Evolutionary conservation across 1,139 yeast genomes (phyloP).

Genomic region (Diutina rugosa): DNA sequence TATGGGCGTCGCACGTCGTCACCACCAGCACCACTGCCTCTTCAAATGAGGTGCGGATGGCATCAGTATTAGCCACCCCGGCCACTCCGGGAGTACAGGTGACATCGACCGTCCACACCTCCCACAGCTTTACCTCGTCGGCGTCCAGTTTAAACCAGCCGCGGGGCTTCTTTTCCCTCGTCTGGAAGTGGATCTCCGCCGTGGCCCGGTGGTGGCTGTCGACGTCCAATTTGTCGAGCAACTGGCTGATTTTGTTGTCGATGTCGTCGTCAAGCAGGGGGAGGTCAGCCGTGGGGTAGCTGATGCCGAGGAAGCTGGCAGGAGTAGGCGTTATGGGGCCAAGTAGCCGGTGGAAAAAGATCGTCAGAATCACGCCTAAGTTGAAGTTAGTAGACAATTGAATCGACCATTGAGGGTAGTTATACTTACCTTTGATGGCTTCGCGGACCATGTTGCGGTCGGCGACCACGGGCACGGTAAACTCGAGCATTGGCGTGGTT

Average conservation of each 20-base stretch:
- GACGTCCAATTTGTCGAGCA: conserved; percentile 13
- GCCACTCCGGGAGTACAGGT: conserved; percentile 18
- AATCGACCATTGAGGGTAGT: neutral
- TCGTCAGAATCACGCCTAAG: conserved; percentile 48
- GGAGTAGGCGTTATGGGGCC: conserved; percentile 51
- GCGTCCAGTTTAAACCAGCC: conserved; percentile 31
- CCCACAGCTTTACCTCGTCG: conserved; percentile 21
- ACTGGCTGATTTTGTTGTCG: conserved; percentile 24
- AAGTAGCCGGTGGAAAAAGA: conserved; percentile 58
- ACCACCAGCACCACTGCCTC: conserved; percentile 33
- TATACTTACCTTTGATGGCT: conserved; percentile 28
- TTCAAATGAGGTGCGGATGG: conserved; percentile 25
- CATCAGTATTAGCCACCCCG: conserved; percentile 2
- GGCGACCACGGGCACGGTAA: conserved; percentile 22
- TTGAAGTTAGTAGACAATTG: conserved; percentile 10
- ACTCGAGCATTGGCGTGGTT: conserved; percentile 18
- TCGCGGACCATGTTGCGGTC: conserved; percentile 32
- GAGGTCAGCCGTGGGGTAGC: conserved; percentile 32
- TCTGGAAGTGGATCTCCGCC: conserved; percentile 18
- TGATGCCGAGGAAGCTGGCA: conserved; percentile 27
- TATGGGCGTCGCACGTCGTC: conserved; percentile 38
- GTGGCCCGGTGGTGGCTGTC: conserved; percentile 1
- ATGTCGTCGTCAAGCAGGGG: conserved; percentile 33
- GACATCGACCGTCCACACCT: conserved; percentile 26
- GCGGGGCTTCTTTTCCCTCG: conserved; percentile 19